Conservation (phyloP, 176 grass and related monocot genomes). For the Phoenix dactylifera region DNA sequence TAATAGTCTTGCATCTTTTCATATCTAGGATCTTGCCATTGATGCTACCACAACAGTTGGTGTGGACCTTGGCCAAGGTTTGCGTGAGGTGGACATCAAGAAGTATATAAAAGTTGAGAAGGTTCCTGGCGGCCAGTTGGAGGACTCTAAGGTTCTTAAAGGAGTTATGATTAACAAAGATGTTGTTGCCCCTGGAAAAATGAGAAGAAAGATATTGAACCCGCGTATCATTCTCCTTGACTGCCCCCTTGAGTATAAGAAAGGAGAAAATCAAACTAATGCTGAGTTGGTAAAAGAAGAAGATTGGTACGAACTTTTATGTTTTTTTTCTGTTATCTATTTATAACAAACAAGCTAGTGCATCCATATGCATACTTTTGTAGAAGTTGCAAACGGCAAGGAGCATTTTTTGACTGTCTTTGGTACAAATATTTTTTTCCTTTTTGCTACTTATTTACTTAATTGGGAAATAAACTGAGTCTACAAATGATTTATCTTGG, state of each 20-base stretch:
- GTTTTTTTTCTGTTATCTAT: no score
- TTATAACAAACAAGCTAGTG: no score
- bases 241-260: slow-evolving; percentile 95
- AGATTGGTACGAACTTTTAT: slow-evolving; percentile 61
- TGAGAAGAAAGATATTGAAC: slow-evolving; percentile 91
- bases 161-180: slow-evolving; percentile 99
- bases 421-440: no score
- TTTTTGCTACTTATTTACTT: no score
- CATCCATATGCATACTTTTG: no score
- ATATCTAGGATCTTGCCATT: slow-evolving; percentile 86
- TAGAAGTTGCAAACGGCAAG: no score
- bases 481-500: no score
- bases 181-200: slow-evolving; percentile 96
- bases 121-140: slow-evolving; percentile 86
- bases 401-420: no score
- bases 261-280: slow-evolving; percentile 99
- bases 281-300: slow-evolving; percentile 95
- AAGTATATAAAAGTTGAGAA: slow-evolving; percentile 99
- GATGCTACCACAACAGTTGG: slow-evolving; percentile 86
- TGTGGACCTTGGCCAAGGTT: slow-evolving; percentile 88
- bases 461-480: no score
- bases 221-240: slow-evolving; percentile 93
- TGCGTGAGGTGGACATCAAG: slow-evolving; percentile 96
- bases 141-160: slow-evolving; percentile 88
- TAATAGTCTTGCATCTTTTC: slow-evolving; percentile 14